A percentile compares a stretch with the other conserved stretches of the same genome.
Evolutionary conservation across 768 basidiomycete species (phyloP).

Genomic region (Lactarius vividus): DNA sequence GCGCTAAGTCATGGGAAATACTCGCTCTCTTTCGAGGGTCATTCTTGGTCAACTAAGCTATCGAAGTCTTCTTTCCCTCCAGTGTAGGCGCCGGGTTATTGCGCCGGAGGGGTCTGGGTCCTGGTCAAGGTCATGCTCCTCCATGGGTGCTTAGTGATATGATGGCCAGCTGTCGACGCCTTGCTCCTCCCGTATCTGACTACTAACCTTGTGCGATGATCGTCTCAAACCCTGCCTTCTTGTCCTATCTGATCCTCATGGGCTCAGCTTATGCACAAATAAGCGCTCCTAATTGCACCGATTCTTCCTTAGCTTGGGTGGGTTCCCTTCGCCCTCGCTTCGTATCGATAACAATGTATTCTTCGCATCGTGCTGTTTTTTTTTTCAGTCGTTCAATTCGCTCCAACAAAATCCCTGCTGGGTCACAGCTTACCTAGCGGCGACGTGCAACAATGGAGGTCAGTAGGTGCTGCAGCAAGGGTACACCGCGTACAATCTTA

Average conservation of each 20-base stretch:
- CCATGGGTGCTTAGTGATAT: background rate
- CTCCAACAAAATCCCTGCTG: slow-evolving; percentile 20
- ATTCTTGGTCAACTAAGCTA: no score
- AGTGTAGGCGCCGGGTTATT: background rate
- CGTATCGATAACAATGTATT: background rate
- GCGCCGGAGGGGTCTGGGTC: background rate
- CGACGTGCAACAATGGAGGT: slow-evolving; percentile 21
- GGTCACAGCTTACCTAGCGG: slow-evolving; percentile 4
- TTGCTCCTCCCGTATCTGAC: background rate
- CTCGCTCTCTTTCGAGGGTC: no score
- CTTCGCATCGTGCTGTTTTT: background rate
- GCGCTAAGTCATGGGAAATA: no score
- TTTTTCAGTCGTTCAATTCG: slow-evolving; percentile 18
- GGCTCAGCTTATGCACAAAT: background rate
- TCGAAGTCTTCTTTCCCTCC: no score
- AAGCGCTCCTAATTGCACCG: slow-evolving; percentile 13
- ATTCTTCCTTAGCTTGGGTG: slow-evolving; percentile 17
- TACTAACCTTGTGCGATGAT: background rate
- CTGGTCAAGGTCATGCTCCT: background rate
- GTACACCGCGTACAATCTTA: background rate
- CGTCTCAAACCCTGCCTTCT: background rate
- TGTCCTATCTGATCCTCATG: background rate
- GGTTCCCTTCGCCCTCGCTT: background rate
- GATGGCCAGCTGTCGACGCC: background rate
- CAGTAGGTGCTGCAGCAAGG: slow-evolving; percentile 1